These are phyloP conservation scores for Arabis hirsuta DNA, from an alignment of 345 rosid species.

Conservation along the genomic window DNA sequence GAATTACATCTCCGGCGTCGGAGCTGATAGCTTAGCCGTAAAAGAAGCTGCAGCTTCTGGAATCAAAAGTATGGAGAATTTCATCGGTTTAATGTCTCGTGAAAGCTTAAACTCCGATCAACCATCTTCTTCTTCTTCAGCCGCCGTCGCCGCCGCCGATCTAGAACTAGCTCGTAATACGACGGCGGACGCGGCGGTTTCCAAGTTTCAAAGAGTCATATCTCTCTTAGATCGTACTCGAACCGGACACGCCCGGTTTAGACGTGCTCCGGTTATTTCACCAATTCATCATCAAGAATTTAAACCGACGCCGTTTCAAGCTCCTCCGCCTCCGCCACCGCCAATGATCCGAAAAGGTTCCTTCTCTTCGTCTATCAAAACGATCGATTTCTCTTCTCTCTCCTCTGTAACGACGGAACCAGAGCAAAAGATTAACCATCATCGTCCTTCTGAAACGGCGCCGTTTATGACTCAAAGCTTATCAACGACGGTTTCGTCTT, in stretches of 20 bases:
- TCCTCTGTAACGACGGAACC: conserved; percentile 54
- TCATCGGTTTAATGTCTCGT: conserved; percentile 69
- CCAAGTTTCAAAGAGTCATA: conserved; percentile 80
- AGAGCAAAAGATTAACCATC: conserved; percentile 41
- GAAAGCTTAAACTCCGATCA: conserved; percentile 41
- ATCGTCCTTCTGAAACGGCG: conserved; percentile 59
- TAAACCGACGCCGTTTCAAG: conserved; percentile 68
- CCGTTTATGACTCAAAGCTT: conserved; percentile 67
- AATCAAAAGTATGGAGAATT: conserved; percentile 72
- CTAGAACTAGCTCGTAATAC: conserved; percentile 59
- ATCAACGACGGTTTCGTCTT: conserved; percentile 58
- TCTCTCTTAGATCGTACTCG: conserved; percentile 82
- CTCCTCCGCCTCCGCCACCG: conserved; percentile 29
- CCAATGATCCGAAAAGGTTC: conserved; percentile 50
- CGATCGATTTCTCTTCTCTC: conserved; percentile 70
- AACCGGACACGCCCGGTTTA: conserved; percentile 94
- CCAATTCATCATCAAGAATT: conserved; percentile 26
- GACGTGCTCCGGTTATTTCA: conserved; percentile 61
- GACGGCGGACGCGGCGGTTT: conserved; percentile 73
- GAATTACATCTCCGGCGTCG: conserved; percentile 44
- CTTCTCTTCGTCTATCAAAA: conserved; percentile 41
- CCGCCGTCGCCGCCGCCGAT: conserved; percentile 44
- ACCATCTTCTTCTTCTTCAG: conserved; percentile 41
- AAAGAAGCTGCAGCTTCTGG: conserved; percentile 94
- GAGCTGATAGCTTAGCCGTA: conserved; percentile 51